phyloP scores from a whole-genome alignment of 352 stramenopile species.

The Sclerospora graminicola region DNA sequence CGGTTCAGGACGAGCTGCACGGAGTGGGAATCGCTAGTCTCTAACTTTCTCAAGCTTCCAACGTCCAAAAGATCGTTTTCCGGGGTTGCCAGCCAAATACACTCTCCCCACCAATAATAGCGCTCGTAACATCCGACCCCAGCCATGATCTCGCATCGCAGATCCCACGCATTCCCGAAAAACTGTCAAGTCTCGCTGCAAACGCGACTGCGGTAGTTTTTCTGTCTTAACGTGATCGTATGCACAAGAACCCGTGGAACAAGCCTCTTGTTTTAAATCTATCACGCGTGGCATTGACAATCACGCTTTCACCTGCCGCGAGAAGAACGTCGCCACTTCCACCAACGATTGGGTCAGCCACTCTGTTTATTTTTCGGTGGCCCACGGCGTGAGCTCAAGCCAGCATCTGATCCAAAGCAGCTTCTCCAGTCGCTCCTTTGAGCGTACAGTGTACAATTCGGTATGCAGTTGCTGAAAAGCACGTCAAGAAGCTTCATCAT shows the following conservation, averaged over 20 bases:
- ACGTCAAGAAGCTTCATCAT: conserved; percentile 47
- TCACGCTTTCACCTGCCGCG: conserved; percentile 40
- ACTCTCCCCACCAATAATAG: conserved; percentile 48
- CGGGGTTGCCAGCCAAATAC: conserved; percentile 66
- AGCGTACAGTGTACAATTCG: conserved; percentile 39
- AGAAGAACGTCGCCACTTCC: conserved; percentile 42
- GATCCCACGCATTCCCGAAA: conserved; percentile 36
- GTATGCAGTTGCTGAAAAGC: conserved; percentile 47
- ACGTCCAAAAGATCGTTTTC: conserved; percentile 58
- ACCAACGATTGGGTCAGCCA: conserved; percentile 27
- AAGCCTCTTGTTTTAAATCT: conserved; percentile 28
- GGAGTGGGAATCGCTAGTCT: conserved; percentile 1
- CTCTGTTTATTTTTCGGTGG: conserved; percentile 15
- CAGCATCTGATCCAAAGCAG: conserved; percentile 25
- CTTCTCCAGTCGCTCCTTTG: conserved; percentile 48
- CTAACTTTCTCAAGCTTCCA: conserved; percentile 28
- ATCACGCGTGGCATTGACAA: conserved; percentile 62
- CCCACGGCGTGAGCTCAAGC: conserved; percentile 1
- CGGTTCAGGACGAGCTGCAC: conserved; percentile 38
- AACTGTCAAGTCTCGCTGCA: conserved; percentile 23
- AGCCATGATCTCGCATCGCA: conserved; percentile 37
- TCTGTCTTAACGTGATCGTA: conserved; percentile 39
- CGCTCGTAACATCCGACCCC: conserved; percentile 43
- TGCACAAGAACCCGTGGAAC: conserved; percentile 8
- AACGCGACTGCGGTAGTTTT: conserved; percentile 39